These are phyloP conservation scores for Ascochyta clinopodiicola DNA, from an alignment of 2,329 filamentous ascomycete genomes.

Conservation along the genomic window DNA sequence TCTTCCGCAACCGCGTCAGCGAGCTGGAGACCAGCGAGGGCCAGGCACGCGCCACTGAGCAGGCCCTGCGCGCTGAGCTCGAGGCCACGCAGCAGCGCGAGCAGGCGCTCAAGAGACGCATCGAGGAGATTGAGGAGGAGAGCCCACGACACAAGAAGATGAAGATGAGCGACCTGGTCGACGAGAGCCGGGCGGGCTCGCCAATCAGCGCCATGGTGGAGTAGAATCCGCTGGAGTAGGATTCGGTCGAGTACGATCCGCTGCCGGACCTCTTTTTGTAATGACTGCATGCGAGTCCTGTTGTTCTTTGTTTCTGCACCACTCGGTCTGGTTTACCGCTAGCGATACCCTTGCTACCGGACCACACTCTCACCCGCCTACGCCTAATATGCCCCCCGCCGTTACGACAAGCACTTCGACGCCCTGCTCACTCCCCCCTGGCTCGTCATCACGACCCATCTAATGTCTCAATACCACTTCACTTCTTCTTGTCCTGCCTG, in stretches of 20 bases:
- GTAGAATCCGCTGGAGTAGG: slow-evolving; percentile 17
- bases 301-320: slow-evolving; percentile 17
- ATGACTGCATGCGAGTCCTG: slow-evolving; percentile 25
- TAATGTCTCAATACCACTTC: slow-evolving; percentile 47
- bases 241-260: slow-evolving; percentile 31
- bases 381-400: background rate
- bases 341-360: slow-evolving; percentile 13
- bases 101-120: slow-evolving; percentile 78
- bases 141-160: slow-evolving; percentile 63
- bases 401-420: slow-evolving; percentile 22
- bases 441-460: slow-evolving; percentile 37
- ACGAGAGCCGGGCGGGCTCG: slow-evolving; percentile 50
- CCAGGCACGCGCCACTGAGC: slow-evolving; percentile 64
- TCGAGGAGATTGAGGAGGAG: slow-evolving; percentile 67
- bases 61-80: slow-evolving; percentile 64
- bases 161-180: slow-evolving; percentile 62
- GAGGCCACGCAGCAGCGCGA: slow-evolving; percentile 81
- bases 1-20: slow-evolving; percentile 71
- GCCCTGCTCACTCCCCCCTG: slow-evolving; percentile 26
- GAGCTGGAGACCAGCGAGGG: slow-evolving; percentile 80
- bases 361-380: background rate
- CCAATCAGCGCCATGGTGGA: slow-evolving; percentile 43
- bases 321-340: slow-evolving; percentile 7
- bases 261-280: background rate
- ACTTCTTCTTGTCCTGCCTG: slow-evolving; percentile 8